These are phyloP conservation scores for Trametopsis cervina DNA, from an alignment of 768 basidiomycete genomes.

Conservation along the genomic window DNA sequence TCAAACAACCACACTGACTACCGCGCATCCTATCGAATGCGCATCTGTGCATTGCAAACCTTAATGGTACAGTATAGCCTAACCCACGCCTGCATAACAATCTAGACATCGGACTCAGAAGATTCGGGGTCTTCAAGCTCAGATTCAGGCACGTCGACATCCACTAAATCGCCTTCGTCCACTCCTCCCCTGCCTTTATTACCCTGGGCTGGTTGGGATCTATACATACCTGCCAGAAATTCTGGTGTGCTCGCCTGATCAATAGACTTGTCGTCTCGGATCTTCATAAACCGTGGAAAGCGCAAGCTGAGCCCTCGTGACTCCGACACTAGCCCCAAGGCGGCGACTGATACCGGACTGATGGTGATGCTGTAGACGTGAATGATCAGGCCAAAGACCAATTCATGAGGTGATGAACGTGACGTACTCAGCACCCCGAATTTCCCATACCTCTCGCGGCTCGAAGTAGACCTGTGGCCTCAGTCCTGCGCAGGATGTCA, in stretches of 20 bases:
- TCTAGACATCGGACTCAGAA: constrained; percentile 1
- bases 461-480: constrained; percentile 63
- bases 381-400: neutral
- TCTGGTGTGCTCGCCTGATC: constrained; percentile 67
- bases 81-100: neutral
- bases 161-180: constrained; percentile 58
- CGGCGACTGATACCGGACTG: constrained; percentile 82
- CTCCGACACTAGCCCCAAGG: constrained; percentile 50
- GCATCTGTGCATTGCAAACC: neutral
- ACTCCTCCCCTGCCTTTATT: constrained; percentile 27
- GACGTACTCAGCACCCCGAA: constrained; percentile 60
- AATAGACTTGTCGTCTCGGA: constrained; percentile 66
- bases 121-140: constrained; percentile 18
- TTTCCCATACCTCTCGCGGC: constrained; percentile 84
- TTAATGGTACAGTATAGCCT: neutral
- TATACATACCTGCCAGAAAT: constrained; percentile 65
- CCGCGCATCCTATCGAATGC: neutral
- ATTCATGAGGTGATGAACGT: constrained; percentile 22
- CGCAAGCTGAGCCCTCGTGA: constrained; percentile 72
- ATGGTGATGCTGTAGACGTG: constrained; percentile 54
- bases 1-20: neutral
- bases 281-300: constrained; percentile 79
- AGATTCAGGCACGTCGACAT: constrained; percentile 34
- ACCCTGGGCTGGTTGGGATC: constrained; percentile 46
- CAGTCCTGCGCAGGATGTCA: constrained; percentile 38